Evolutionary conservation across 306 rosid genomes (phyloP).

Genomic region (Quercus engelmannii): DNA sequence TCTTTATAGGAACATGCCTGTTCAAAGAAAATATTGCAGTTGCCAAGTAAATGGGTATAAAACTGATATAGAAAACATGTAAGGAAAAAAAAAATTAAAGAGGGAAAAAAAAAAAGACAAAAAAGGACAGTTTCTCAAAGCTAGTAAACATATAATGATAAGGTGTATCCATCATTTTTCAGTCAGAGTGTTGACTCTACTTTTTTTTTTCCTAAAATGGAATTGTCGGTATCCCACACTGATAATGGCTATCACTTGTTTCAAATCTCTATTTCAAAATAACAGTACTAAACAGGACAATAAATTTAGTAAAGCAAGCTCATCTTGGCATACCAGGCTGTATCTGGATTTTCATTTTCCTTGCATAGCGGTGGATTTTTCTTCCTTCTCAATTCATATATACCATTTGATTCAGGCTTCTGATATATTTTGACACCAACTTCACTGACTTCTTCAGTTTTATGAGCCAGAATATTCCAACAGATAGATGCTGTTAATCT

Average conservation of each 20-base stretch:
- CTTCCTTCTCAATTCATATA: conserved; percentile 77
- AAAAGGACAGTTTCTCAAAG: background rate
- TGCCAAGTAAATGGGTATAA: background rate
- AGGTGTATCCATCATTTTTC: background rate
- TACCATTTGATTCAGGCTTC: conserved; percentile 85
- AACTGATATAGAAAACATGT: background rate
- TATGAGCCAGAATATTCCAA: conserved; percentile 96
- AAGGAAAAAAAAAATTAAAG: background rate
- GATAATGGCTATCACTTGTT: background rate
- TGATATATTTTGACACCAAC: conserved; percentile 88
- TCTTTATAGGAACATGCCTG: conserved; percentile 73
- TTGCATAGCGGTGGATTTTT: conserved; percentile 81
- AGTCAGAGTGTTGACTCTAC: background rate
- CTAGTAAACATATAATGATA: conserved; percentile 5
- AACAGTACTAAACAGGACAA: conserved; percentile 1
- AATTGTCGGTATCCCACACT: conserved; percentile 3
- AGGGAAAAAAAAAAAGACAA: background rate
- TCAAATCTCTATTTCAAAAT: background rate
- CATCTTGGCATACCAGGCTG: conserved; percentile 64
- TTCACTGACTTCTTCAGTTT: conserved; percentile 81
- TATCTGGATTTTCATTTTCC: conserved; percentile 90
- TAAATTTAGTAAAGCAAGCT: conserved; percentile 23
- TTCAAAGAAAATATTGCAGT: conserved; percentile 16
- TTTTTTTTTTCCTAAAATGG: background rate
- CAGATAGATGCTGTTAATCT: conserved; percentile 67